Evolutionary conservation across 2,329 filamentous ascomycete species (phyloP), one percentile per base, ranked within the genome.

Genomic region (Neophaeococcomyces aloes): DNA sequence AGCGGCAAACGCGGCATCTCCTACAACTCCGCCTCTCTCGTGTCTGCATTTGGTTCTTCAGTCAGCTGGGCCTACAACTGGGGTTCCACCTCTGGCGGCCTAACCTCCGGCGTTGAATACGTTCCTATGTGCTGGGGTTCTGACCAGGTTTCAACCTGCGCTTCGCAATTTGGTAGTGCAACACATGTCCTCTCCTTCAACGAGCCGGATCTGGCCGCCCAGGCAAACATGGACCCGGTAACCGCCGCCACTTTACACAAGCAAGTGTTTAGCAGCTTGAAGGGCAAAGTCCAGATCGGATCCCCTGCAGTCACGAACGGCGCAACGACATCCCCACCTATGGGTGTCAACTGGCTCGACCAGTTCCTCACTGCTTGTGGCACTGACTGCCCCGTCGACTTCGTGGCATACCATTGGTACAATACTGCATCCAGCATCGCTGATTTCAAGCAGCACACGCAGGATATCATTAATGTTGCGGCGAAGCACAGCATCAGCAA

Each of bases 21-120:
- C 43, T 70, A 68, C 61, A 69, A 68, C 49, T 55, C 62, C 29
- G 53, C 57, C 29, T 48, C 52, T 17, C 51, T 60, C 29, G 56
- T 64, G 8, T n/a, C 51, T 19, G 41, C 59, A 11, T 63, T 70
- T 40, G 49, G 47, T 36, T 53, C 48, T 36, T 55, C 52, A 19
- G 54, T 65, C 40, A 57, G 58, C 31, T 70, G 67, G 67, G 63
- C 62, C 29, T 69, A 69, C 57, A 65, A 70, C 57, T 70, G 67
- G 67, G 65, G 57, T 35, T 47, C 55, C 35, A 47, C 48, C 17
- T 32, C 56, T 18, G 51, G 47, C 23, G 65, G 65, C 14, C 36
- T 29, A 4, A 48, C 64, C 4, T 46, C 48, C 3, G 56, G 57
- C 19, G 54, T 65, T 40, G 65, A 69, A 42, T 70, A 57, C 49